A percentile compares a stretch with the other conserved stretches of the same genome.
These are phyloP conservation scores for Yamadazyma spencermartinsiae DNA, from an alignment of 1,139 yeast species.

Conservation along the genomic window DNA sequence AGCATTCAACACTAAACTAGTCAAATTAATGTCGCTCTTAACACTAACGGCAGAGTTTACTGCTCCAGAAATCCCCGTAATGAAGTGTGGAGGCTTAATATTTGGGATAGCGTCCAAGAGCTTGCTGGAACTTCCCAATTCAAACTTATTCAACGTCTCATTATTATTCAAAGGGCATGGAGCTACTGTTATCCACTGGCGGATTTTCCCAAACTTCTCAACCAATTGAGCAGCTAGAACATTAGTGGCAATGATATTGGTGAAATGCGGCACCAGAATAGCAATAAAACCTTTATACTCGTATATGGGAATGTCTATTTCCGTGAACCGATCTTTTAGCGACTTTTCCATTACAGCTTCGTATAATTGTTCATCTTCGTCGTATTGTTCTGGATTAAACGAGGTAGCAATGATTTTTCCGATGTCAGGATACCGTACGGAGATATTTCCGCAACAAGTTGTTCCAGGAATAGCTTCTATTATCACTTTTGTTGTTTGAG, in stretches of 20 bases:
- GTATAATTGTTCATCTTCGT: slow-evolving; percentile 59
- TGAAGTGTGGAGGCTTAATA: slow-evolving; percentile 54
- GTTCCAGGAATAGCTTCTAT: slow-evolving; percentile 20
- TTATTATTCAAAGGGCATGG: slow-evolving; percentile 37
- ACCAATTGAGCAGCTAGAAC: slow-evolving; percentile 26
- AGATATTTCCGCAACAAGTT: slow-evolving; percentile 22
- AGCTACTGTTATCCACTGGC: slow-evolving; percentile 33
- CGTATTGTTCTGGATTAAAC: slow-evolving; percentile 36
- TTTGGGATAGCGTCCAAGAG: slow-evolving; percentile 25
- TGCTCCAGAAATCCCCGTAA: slow-evolving; percentile 54
- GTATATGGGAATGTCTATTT: slow-evolving; percentile 26
- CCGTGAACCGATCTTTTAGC: slow-evolving; percentile 24
- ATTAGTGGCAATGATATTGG: slow-evolving; percentile 32
- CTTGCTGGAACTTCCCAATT: slow-evolving; percentile 19
- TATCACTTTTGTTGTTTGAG: slow-evolving; percentile 28
- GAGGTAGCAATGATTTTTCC: slow-evolving; percentile 5
- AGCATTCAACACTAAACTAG: slow-evolving; percentile 43
- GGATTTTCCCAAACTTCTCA: slow-evolving; percentile 11
- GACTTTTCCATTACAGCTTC: slow-evolving; percentile 28
- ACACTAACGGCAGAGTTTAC: slow-evolving; percentile 30
- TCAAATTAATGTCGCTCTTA: slow-evolving; percentile 13
- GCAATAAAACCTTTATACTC: slow-evolving; percentile 14
- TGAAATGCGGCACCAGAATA: slow-evolving; percentile 35
- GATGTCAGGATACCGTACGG: slow-evolving; percentile 24
- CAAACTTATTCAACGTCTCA: slow-evolving; percentile 29